These are phyloP conservation scores for Metschnikowia koreensis DNA, from an alignment of 805 yeast species.

Conservation along the genomic window DNA sequence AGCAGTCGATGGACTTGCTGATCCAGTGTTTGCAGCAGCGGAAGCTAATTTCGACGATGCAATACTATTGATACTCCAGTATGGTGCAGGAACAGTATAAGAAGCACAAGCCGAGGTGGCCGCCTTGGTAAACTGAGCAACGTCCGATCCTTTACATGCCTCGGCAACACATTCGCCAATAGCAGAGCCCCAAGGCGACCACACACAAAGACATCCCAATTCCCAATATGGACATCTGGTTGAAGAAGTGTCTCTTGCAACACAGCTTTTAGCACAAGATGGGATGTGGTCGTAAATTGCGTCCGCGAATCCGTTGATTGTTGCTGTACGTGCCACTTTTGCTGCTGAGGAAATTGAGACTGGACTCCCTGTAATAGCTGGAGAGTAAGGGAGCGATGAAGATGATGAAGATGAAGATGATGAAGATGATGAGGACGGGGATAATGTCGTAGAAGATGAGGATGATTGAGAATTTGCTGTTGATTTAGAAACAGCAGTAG, in stretches of 20 bases:
- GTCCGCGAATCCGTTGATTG: constrained; percentile 16
- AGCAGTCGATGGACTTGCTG: background rate
- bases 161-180: constrained; percentile 15
- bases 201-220: constrained; percentile 17
- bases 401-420: too few relatives aligned
- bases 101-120: constrained; percentile 14
- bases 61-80: constrained; percentile 18
- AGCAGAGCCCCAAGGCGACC: constrained; percentile 8
- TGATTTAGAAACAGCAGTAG: too few relatives aligned
- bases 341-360: background rate
- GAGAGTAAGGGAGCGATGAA: background rate
- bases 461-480: background rate
- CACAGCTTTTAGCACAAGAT: constrained; percentile 14
- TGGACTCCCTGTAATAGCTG: constrained; percentile 7
- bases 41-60: constrained; percentile 4
- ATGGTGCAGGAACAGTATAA: constrained; percentile 16
- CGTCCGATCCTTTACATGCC: constrained; percentile 10
- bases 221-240: constrained; percentile 18
- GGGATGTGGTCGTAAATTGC: constrained; percentile 11
- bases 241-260: constrained; percentile 2
- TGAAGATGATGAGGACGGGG: too few relatives aligned
- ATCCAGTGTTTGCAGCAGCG: constrained; percentile 2
- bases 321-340: constrained; percentile 9
- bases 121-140: constrained; percentile 8
- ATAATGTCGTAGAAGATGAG: background rate